phyloP scores from a whole-genome alignment of 192 early-diverging fungal genomes.

The Funneliformis geosporum region DNA sequence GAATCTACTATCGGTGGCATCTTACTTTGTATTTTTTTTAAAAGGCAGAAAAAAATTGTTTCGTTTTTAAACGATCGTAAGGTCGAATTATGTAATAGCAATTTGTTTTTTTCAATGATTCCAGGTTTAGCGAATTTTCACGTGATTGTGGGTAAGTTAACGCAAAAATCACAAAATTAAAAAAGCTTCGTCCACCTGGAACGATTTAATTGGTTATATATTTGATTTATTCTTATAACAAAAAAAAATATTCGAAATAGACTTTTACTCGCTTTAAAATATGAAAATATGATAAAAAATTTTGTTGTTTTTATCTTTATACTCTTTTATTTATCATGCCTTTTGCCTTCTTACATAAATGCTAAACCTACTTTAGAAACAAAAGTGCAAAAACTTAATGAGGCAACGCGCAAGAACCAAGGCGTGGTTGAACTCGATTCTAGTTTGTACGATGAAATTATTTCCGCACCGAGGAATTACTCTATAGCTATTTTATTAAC shows the following conservation, averaged over 20 bases:
- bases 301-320: neutral
- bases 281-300: neutral
- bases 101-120: neutral
- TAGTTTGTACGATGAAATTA: slow-evolving; percentile 54
- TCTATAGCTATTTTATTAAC: slow-evolving; percentile 68
- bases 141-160: no score
- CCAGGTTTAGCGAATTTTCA: no score
- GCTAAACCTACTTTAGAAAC: slow-evolving; percentile 22
- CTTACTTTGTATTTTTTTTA: neutral
- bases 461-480: slow-evolving; percentile 68
- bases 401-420: slow-evolving; percentile 30
- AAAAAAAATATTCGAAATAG: no score
- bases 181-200: neutral
- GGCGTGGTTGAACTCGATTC: slow-evolving; percentile 60
- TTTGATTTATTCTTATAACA: no score
- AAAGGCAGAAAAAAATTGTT: neutral
- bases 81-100: neutral
- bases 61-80: neutral
- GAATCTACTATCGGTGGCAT: neutral
- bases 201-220: neutral
- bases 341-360: neutral
- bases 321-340: neutral
- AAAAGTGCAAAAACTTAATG: slow-evolving; percentile 35
- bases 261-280: no score
- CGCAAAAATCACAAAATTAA: no score